A percentile compares a stretch with the other conserved stretches of the same genome.
phyloP scores from a whole-genome alignment of 768 basidiomycete species.

The Mycena maculata region DNA sequence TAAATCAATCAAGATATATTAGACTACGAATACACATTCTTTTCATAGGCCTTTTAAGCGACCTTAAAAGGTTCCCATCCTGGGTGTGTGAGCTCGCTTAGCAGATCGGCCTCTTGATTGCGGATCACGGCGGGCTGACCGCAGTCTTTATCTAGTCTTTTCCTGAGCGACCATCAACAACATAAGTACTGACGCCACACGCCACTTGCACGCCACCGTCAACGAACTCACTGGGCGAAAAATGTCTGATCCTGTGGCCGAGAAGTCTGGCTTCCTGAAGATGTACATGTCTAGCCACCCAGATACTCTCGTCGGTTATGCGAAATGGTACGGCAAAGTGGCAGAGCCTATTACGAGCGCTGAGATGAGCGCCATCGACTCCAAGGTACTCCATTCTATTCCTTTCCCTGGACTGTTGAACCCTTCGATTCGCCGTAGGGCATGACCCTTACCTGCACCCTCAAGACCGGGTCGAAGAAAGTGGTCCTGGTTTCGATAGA shows the following conservation, averaged over 20 bases:
- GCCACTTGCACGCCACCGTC: too few relatives aligned
- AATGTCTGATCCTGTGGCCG: slow-evolving; percentile 80
- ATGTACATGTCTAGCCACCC: slow-evolving; percentile 88
- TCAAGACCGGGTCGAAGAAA: slow-evolving; percentile 60
- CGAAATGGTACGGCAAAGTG: slow-evolving; percentile 79
- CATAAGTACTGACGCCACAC: too few relatives aligned
- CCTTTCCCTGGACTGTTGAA: neutral
- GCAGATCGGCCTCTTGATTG: too few relatives aligned
- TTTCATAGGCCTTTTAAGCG: too few relatives aligned
- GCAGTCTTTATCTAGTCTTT: too few relatives aligned
- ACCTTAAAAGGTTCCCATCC: too few relatives aligned
- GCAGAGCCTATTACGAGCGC: slow-evolving; percentile 66
- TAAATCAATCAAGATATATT: too few relatives aligned
- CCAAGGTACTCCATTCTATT: slow-evolving; percentile 58
- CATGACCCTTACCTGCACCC: slow-evolving; percentile 75
- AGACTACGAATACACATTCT: too few relatives aligned
- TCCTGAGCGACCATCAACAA: too few relatives aligned
- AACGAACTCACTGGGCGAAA: too few relatives aligned
- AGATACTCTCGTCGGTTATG: slow-evolving; percentile 87
- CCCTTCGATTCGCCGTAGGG: slow-evolving; percentile 51
- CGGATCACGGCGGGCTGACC: too few relatives aligned
- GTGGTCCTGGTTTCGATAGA: slow-evolving; percentile 70
- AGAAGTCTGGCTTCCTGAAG: slow-evolving; percentile 79
- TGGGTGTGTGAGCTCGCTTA: too few relatives aligned
- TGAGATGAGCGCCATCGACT: slow-evolving; percentile 76